A percentile compares a stretch with the other conserved stretches of the same genome.
These are phyloP conservation scores for Rhododendron ovatum DNA, from an alignment of 148 eudicot genomes.

Conservation along the genomic window DNA sequence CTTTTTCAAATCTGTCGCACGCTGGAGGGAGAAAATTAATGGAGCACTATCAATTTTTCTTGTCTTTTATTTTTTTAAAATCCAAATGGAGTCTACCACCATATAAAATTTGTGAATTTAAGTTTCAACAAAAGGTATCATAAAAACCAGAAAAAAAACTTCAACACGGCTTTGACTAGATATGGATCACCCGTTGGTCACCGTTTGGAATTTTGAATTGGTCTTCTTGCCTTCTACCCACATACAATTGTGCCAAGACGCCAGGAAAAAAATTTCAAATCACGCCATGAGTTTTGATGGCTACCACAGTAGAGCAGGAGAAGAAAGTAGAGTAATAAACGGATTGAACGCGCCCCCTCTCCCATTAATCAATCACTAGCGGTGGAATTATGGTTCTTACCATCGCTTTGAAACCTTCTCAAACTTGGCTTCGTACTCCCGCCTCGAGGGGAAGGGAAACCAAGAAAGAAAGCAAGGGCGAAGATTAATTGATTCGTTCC, in stretches of 20 bases:
- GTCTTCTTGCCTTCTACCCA: neutral
- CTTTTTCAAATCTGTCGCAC: neutral
- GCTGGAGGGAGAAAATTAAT: neutral
- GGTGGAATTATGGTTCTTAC: too few relatives aligned
- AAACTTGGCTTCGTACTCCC: too few relatives aligned
- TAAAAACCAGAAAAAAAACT: neutral
- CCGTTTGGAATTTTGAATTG: neutral
- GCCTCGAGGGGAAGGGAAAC: too few relatives aligned
- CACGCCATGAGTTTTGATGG: neutral
- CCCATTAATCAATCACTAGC: too few relatives aligned
- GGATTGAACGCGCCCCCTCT: neutral
- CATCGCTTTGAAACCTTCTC: too few relatives aligned
- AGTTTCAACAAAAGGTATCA: neutral
- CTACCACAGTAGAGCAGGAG: neutral
- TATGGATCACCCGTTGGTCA: neutral
- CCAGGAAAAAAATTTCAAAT: neutral
- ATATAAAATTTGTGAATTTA: neutral
- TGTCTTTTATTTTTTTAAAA: neutral
- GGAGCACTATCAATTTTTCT: neutral
- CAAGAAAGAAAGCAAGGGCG: too few relatives aligned
- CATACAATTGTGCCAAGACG: neutral
- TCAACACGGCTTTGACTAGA: neutral
- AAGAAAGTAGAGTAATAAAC: too few relatives aligned
- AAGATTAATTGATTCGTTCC: too few relatives aligned
- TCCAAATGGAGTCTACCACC: neutral